Percentiles rank a stretch among this genome's conserved stretches.
phyloP scores from a whole-genome alignment of 495 filamentous ascomycete species.

The Chaetomium tenue region DNA sequence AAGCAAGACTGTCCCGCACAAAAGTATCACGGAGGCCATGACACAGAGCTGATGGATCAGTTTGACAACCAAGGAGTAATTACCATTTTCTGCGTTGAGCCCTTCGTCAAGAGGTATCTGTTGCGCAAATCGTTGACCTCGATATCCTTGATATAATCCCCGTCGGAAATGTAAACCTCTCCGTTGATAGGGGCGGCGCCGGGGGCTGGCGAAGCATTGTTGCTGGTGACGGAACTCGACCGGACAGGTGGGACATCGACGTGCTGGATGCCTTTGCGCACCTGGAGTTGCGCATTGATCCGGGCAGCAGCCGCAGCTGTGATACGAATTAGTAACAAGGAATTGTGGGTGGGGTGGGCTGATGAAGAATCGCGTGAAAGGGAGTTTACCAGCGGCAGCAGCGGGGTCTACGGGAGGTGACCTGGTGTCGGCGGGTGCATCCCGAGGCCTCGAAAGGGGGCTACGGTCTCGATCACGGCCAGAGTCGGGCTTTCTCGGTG shows the following conservation, averaged over 20 bases:
- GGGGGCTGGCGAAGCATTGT: slow-evolving; percentile 30
- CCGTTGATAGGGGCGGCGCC: slow-evolving; percentile 58
- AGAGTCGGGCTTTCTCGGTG: slow-evolving; percentile 54
- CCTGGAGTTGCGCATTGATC: slow-evolving; percentile 90
- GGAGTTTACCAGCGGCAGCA: slow-evolving; percentile 75
- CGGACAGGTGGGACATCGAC: slow-evolving; percentile 89
- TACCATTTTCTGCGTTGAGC: slow-evolving; percentile 99
- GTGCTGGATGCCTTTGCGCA: slow-evolving; percentile 89
- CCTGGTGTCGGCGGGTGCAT: slow-evolving; percentile 50
- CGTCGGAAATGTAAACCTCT: slow-evolving; percentile 90
- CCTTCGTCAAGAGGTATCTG: slow-evolving; percentile 96
- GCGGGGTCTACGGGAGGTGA: slow-evolving; percentile 64
- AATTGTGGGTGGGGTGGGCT: not conserved
- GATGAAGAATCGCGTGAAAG: not conserved
- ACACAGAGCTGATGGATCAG: slow-evolving; percentile 69
- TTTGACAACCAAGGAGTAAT: slow-evolving; percentile 65
- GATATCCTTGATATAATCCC: slow-evolving; percentile 96
- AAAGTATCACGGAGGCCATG: slow-evolving; percentile 40
- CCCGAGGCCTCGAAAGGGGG: slow-evolving; percentile 60
- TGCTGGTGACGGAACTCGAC: slow-evolving; percentile 41
- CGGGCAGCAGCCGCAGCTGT: slow-evolving; percentile 86
- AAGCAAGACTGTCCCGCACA: slow-evolving; percentile 76
- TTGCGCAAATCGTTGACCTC: slow-evolving; percentile 98
- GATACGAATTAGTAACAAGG: slow-evolving; percentile 26
- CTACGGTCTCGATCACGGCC: slow-evolving; percentile 80